These are phyloP conservation scores for Stropharia rugosoannulata DNA, from an alignment of 768 basidiomycete genomes.

Conservation along the genomic window DNA sequence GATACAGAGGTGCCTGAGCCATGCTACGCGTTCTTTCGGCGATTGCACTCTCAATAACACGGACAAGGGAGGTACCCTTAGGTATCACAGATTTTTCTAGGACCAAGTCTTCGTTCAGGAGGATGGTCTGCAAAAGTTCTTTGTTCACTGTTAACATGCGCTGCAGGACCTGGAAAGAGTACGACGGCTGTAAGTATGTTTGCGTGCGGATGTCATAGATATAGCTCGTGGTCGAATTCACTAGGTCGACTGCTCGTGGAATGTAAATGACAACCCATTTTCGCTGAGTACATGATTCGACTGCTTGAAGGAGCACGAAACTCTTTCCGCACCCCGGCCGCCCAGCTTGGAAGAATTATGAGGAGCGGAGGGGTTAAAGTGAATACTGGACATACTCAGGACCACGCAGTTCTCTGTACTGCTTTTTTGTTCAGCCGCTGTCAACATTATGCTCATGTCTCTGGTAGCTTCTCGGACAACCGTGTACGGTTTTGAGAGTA, in stretches of 20 bases:
- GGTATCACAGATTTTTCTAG: conserved; percentile 49
- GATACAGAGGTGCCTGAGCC: conserved; percentile 46
- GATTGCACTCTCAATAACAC: conserved; percentile 58
- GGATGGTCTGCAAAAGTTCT: conserved; percentile 38
- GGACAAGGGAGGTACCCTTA: conserved; percentile 46
- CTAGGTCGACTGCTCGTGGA: conserved; percentile 60
- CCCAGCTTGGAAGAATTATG: conserved; percentile 49
- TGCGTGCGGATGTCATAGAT: conserved; percentile 73
- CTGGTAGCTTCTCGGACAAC: conserved; percentile 72
- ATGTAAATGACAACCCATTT: conserved; percentile 87
- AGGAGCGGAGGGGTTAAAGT: neutral
- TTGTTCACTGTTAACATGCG: conserved; percentile 63
- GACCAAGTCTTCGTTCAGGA: conserved; percentile 37
- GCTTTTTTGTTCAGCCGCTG: conserved; percentile 43
- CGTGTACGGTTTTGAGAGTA: conserved; percentile 70
- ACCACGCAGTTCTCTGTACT: conserved; percentile 58
- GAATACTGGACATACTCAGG: conserved; percentile 50
- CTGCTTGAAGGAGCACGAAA: conserved; percentile 72
- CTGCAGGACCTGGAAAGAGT: conserved; percentile 62
- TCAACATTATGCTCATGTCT: conserved; percentile 49
- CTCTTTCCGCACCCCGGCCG: conserved; percentile 80
- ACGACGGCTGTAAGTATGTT: conserved; percentile 72
- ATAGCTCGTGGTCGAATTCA: conserved; percentile 75
- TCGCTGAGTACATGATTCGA: conserved; percentile 60
- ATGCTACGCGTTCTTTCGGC: conserved; percentile 42